Conservation (phyloP, 805 yeast genomes). For the Yarrowia phangngaensis region DNA sequence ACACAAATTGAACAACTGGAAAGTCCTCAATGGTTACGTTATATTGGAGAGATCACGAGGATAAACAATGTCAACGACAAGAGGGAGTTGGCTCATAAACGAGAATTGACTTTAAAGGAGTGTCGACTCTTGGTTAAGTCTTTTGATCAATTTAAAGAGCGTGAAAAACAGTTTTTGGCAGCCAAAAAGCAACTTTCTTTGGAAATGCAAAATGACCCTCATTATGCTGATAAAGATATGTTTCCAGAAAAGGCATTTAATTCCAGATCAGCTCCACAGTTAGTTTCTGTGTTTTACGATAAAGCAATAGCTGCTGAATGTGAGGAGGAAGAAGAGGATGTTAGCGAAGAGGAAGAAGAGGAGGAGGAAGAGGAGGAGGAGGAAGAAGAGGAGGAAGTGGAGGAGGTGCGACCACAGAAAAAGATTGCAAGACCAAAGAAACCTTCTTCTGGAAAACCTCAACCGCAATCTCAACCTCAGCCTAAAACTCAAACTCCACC, state of each 20-base stretch:
- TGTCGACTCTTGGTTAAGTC: conserved; percentile 10
- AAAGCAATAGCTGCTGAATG: background rate
- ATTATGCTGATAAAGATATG: conserved; percentile 9
- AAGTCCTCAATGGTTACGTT: conserved; percentile 48
- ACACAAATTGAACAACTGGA: conserved; percentile 46
- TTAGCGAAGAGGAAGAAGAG: background rate
- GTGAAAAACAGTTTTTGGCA: conserved; percentile 1
- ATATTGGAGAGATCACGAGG: conserved; percentile 48
- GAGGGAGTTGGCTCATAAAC: conserved; percentile 52
- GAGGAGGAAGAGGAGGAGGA: conserved; percentile 13
- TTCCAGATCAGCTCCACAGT: background rate
- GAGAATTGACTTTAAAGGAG: conserved; percentile 51
- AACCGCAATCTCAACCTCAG: too few species aligned
- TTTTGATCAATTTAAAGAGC: conserved; percentile 17
- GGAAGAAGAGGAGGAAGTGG: conserved; percentile 6
- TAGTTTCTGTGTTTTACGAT: conserved; percentile 8
- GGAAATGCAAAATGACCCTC: conserved; percentile 9
- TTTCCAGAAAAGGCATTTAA: conserved; percentile 13
- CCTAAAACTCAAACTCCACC: too few species aligned
- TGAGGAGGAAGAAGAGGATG: background rate
- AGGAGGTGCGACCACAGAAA: background rate
- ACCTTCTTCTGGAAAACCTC: too few species aligned
- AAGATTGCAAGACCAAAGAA: too few species aligned
- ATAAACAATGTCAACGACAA: conserved; percentile 49
- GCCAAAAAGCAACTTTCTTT: conserved; percentile 4